A percentile compares a stretch with the other conserved stretches of the same genome.
These are phyloP conservation scores for Penicillium sp. DNA, from an alignment of 2,329 filamentous ascomycete species.

Conservation along the genomic window DNA sequence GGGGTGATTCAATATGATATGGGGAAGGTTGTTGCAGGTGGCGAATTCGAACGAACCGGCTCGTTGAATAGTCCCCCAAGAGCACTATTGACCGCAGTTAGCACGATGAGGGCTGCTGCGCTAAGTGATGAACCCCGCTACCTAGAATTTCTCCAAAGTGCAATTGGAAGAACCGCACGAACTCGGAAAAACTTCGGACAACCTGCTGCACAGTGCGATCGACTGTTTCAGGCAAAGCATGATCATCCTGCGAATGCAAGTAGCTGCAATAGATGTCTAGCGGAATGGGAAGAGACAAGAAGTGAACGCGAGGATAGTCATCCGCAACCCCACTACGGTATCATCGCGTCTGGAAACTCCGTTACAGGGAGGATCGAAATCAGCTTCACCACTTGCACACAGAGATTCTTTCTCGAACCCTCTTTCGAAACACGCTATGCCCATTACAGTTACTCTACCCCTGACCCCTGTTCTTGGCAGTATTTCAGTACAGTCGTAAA, in stretches of 20 bases:
- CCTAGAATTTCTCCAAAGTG: slow-evolving; percentile 4
- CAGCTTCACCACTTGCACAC: no score
- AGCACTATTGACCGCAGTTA: slow-evolving; percentile 14
- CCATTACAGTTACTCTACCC: no score
- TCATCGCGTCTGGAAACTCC: neutral
- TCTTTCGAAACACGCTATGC: no score
- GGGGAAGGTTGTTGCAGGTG: slow-evolving; percentile 15
- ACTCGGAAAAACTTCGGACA: slow-evolving; percentile 7
- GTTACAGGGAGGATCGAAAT: no score
- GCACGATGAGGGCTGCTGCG: neutral
- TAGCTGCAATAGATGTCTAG: neutral
- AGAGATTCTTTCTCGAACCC: no score
- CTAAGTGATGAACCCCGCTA: slow-evolving; percentile 7
- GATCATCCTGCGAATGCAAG: neutral
- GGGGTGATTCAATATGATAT: slow-evolving; percentile 30
- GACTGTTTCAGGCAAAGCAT: slow-evolving; percentile 4
- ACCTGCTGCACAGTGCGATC: slow-evolving; percentile 2
- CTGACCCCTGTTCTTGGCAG: no score
- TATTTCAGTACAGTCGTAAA: no score
- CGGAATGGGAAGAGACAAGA: neutral
- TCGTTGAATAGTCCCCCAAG: slow-evolving; percentile 17
- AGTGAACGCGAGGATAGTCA: neutral
- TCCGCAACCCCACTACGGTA: neutral
- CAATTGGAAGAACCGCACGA: slow-evolving; percentile 5
- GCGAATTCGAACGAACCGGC: slow-evolving; percentile 12